These are phyloP conservation scores for Russula dissimulans DNA, from an alignment of 768 basidiomycete species.

Conservation along the genomic window DNA sequence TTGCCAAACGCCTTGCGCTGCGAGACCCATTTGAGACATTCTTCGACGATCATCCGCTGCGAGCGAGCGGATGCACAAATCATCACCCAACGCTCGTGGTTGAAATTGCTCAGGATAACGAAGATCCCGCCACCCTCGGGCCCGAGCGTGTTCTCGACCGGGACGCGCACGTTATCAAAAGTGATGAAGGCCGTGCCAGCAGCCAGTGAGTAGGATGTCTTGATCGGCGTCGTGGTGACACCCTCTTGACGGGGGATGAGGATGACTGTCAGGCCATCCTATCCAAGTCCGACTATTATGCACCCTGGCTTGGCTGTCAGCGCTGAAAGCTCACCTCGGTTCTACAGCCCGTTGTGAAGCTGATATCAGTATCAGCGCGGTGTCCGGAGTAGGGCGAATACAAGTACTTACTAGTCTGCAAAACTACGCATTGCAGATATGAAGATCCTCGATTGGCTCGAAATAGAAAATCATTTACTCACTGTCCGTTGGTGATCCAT, in stretches of 20 bases:
- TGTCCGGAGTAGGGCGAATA: background rate
- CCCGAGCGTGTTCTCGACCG: conserved; percentile 80
- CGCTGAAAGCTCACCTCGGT: conserved; percentile 34
- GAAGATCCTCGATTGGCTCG: background rate
- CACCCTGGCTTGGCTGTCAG: conserved; percentile 26
- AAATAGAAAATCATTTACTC: conserved; percentile 18
- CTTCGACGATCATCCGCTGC: conserved; percentile 67
- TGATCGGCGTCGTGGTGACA: conserved; percentile 76
- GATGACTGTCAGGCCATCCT: conserved; percentile 69
- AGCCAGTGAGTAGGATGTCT: conserved; percentile 77
- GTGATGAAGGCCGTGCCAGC: conserved; percentile 82
- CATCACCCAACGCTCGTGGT: conserved; percentile 94
- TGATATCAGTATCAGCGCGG: background rate
- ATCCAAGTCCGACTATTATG: background rate
- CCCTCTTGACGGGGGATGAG: conserved; percentile 78
- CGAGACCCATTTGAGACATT: conserved; percentile 67
- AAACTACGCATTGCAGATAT: conserved; percentile 21
- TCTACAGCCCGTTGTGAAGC: conserved; percentile 68
- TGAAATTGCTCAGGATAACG: conserved; percentile 75
- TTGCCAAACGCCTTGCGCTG: conserved; percentile 93
- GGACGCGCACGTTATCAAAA: conserved; percentile 78
- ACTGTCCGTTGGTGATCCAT: conserved; percentile 74
- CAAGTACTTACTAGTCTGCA: conserved; percentile 31
- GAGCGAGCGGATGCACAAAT: conserved; percentile 55
- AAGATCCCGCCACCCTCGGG: conserved; percentile 66